These are phyloP conservation scores for Cyclotella kingstonii DNA, from an alignment of 108 stramenopile species.

Conservation along the genomic window DNA sequence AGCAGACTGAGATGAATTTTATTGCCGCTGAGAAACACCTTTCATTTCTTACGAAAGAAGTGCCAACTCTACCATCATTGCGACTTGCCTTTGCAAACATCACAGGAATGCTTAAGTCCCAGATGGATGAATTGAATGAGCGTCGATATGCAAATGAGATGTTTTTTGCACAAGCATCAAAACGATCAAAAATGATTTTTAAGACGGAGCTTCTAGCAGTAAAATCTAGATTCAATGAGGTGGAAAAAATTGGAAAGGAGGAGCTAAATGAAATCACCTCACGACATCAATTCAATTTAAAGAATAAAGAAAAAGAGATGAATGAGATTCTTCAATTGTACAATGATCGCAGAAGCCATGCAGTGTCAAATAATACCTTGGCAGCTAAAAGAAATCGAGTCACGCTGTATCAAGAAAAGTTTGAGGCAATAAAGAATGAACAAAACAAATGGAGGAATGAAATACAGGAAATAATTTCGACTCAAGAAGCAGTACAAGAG, in stretches of 20 bases:
- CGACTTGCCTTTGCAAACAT: not conserved
- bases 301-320: constrained; percentile 20
- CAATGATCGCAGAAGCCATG: constrained; percentile 20
- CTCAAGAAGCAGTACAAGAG: constrained; percentile 15
- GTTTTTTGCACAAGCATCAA: constrained; percentile 23
- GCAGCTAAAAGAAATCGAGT: constrained; percentile 19
- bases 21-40: constrained; percentile 4
- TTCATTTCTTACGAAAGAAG: not conserved
- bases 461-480: constrained; percentile 6
- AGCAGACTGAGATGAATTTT: constrained; percentile 14
- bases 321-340: constrained; percentile 4
- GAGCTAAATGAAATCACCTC: constrained; percentile 10
- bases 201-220: constrained; percentile 3
- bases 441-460: constrained; percentile 6
- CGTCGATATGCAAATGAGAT: constrained; percentile 22
- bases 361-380: constrained; percentile 12
- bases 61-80: constrained; percentile 14
- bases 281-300: constrained; percentile 11
- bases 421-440: constrained; percentile 18
- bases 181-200: constrained; percentile 1
- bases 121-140: constrained; percentile 21
- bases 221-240: constrained; percentile 9
- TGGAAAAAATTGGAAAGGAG: constrained; percentile 1
- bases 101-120: constrained; percentile 2
- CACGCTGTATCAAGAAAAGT: constrained; percentile 23